These are phyloP conservation scores for Thelonectria discophora DNA, from an alignment of 2,329 filamentous ascomycete genomes.

Conservation along the genomic window DNA sequence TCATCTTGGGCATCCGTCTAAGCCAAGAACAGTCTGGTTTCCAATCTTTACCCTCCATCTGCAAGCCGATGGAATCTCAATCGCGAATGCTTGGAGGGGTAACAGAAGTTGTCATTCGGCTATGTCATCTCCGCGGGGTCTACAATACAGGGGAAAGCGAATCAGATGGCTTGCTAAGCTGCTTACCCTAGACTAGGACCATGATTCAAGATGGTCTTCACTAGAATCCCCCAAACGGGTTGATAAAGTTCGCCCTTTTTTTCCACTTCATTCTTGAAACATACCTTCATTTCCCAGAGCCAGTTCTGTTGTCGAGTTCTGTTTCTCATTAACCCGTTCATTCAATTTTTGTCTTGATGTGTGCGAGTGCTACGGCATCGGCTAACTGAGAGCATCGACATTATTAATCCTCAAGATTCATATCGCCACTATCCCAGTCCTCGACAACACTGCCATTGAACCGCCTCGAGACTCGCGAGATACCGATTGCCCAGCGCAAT, in stretches of 20 bases:
- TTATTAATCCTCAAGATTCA: conserved; percentile 35
- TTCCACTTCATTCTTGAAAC: neutral
- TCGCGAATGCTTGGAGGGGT: neutral
- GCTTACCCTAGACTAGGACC: conserved; percentile 31
- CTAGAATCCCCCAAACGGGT: neutral
- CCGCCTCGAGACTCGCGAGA: neutral
- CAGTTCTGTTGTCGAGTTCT: neutral
- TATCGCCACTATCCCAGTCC: conserved; percentile 30
- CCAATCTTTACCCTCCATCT: conserved; percentile 10
- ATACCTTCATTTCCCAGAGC: neutral
- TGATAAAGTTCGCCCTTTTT: neutral
- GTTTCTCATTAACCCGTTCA: neutral
- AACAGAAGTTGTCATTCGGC: neutral
- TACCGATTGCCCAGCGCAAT: conserved; percentile 12
- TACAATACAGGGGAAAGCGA: conserved; percentile 26
- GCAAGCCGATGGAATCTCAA: neutral
- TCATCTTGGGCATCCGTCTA: neutral
- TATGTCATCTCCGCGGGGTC: conserved; percentile 19
- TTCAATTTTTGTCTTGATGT: neutral
- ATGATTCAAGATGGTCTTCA: conserved; percentile 5
- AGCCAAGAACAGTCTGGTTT: neutral
- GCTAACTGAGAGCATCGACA: conserved; percentile 1
- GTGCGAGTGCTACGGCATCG: neutral
- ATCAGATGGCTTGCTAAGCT: conserved; percentile 31
- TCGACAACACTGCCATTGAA: conserved; percentile 7